Percentiles rank a stretch among this genome's conserved stretches.
Evolutionary conservation across 1,284 basidiomycete genomes (phyloP).

Genomic region (Phellopilus nigrolimitatus): DNA sequence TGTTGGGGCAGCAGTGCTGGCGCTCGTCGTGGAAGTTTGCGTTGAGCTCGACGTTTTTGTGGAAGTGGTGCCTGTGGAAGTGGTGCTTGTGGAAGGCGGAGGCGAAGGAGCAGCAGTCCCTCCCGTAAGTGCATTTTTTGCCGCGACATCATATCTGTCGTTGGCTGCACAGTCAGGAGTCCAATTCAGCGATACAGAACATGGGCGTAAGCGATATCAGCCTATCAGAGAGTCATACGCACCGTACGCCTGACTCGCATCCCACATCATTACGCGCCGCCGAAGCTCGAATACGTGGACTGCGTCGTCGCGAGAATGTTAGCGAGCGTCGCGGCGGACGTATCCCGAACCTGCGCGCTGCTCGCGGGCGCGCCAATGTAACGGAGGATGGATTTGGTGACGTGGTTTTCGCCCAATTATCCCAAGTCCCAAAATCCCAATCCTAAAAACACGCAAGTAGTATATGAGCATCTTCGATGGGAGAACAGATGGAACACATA

Average conservation of each 20-base stretch:
- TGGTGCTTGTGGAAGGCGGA: constrained; percentile 26
- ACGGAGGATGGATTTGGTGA: constrained; percentile 54
- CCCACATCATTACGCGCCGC: constrained; percentile 69
- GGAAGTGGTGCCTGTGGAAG: too few relatives aligned
- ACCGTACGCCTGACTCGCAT: constrained; percentile 57
- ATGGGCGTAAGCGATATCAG: too few relatives aligned
- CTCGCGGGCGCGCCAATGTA: constrained; percentile 58
- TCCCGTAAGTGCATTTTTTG: constrained; percentile 45
- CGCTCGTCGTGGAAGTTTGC: too few relatives aligned
- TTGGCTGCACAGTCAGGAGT: constrained; percentile 42
- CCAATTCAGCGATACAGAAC: neutral
- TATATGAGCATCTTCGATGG: constrained; percentile 3
- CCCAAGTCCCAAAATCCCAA: constrained; percentile 53
- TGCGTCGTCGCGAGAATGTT: constrained; percentile 41
- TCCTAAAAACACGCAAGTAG: constrained; percentile 28
- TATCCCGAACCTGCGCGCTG: constrained; percentile 50
- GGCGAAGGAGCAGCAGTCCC: constrained; percentile 24
- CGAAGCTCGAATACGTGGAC: constrained; percentile 54
- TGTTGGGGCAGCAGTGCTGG: too few relatives aligned
- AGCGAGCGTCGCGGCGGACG: constrained; percentile 41
- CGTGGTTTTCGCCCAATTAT: constrained; percentile 54
- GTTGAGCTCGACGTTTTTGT: too few relatives aligned
- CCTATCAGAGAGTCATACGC: constrained; percentile 19
- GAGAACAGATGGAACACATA: constrained; percentile 25
- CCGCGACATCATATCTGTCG: constrained; percentile 43